Percentiles rank a stretch among this genome's conserved stretches.
Conservation (phyloP, 257 asterid genomes). For the Osmanthus fragrans region DNA sequence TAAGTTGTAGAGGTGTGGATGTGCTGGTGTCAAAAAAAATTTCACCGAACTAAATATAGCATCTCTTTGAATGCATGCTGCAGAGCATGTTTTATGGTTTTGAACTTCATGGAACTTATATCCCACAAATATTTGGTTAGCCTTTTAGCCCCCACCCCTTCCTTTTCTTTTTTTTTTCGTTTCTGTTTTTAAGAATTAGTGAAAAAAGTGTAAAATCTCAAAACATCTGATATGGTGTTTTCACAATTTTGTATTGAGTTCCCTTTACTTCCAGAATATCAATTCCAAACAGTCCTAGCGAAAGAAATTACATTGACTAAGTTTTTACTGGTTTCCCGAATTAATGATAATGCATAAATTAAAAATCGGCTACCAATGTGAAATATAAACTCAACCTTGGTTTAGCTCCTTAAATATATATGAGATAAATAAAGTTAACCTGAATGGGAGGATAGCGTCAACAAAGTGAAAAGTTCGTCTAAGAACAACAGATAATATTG, state of each 20-base stretch:
- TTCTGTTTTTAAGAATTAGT: no score
- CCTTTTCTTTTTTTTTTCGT: no score
- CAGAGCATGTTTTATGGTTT: background rate
- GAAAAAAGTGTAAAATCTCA: no score
- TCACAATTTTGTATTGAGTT: background rate
- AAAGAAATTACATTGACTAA: background rate
- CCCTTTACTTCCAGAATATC: background rate
- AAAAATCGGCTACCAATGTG: background rate
- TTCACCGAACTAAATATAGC: background rate
- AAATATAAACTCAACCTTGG: background rate
- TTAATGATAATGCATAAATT: background rate
- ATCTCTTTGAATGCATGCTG: background rate
- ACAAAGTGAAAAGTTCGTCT: slow-evolving; percentile 97
- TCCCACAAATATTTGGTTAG: background rate
- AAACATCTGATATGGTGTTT: background rate
- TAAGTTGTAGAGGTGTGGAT: background rate
- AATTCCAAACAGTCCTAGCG: background rate
- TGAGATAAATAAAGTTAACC: slow-evolving; percentile 39
- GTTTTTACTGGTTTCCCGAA: background rate
- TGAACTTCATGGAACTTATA: background rate
- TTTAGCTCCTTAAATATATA: background rate
- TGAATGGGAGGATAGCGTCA: slow-evolving; percentile 85
- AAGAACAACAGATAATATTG: slow-evolving; percentile 75
- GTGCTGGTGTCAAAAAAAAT: background rate
- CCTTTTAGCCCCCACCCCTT: background rate